Evolutionary conservation across 2,329 filamentous ascomycete genomes (phyloP).

Genomic region (Aspergillus chevalieri): DNA sequence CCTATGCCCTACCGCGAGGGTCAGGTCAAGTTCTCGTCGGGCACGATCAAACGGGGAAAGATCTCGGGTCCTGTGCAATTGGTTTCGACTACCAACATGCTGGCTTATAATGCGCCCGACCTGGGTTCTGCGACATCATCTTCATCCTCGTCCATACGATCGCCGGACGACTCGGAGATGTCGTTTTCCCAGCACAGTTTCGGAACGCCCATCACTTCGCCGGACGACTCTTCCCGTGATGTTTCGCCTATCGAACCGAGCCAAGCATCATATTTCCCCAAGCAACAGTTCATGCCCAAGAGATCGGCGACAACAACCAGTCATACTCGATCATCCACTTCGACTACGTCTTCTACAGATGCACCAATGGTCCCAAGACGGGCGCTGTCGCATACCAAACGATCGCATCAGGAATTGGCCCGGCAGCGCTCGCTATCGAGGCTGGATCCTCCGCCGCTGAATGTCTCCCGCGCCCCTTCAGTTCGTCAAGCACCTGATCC

Average conservation of each 20-base stretch:
- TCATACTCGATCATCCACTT: slow-evolving; percentile 44
- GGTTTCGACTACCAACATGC: slow-evolving; percentile 90
- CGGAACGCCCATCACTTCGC: slow-evolving; percentile 45
- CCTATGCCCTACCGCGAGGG: slow-evolving; percentile 40
- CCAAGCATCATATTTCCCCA: slow-evolving; percentile 58
- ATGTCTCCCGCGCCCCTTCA: slow-evolving; percentile 29
- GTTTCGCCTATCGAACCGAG: slow-evolving; percentile 32
- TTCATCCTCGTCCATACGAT: slow-evolving; percentile 50
- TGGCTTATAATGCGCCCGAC: slow-evolving; percentile 90
- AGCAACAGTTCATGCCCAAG: slow-evolving; percentile 53
- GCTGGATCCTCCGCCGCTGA: slow-evolving; percentile 36
- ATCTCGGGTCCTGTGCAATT: slow-evolving; percentile 86
- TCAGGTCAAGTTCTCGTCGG: slow-evolving; percentile 40
- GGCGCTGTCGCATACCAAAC: slow-evolving; percentile 82
- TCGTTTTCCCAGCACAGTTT: slow-evolving; percentile 43
- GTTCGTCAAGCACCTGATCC: slow-evolving; percentile 29
- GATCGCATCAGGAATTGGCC: slow-evolving; percentile 69
- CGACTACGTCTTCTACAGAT: slow-evolving; percentile 39
- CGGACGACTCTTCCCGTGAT: slow-evolving; percentile 44
- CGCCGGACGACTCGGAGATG: slow-evolving; percentile 65
- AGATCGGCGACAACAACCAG: slow-evolving; percentile 60
- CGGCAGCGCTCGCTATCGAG: slow-evolving; percentile 61
- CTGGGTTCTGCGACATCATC: slow-evolving; percentile 48
- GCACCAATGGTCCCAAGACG: slow-evolving; percentile 69
- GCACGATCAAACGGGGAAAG: slow-evolving; percentile 41